These are phyloP conservation scores for Tolypocladium ovalisporum DNA, from an alignment of 2,329 filamentous ascomycete genomes.

Conservation along the genomic window DNA sequence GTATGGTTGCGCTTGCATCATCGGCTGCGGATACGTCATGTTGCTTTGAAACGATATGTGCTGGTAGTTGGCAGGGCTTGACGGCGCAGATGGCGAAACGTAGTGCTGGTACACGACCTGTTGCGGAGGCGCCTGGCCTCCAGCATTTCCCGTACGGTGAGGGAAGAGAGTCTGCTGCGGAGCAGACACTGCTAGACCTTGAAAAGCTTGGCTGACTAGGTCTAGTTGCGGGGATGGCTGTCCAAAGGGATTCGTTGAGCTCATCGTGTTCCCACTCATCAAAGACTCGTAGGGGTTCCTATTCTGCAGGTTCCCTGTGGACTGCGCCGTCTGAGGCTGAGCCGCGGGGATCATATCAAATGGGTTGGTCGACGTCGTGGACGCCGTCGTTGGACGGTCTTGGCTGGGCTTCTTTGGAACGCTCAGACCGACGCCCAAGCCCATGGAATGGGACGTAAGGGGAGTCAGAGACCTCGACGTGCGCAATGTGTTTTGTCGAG, in stretches of 20 bases:
- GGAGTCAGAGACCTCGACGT: conserved; percentile 44
- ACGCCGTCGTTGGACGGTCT: conserved; percentile 27
- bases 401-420: conserved; percentile 16
- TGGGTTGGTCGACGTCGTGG: conserved; percentile 50
- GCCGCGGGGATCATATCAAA: conserved; percentile 50
- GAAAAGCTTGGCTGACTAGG: conserved; percentile 57
- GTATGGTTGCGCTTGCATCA: conserved; percentile 21
- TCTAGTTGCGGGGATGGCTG: conserved; percentile 28
- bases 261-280: conserved; percentile 21
- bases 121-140: conserved; percentile 26
- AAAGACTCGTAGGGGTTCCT: conserved; percentile 41
- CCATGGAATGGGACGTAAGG: conserved; percentile 25
- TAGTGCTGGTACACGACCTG: conserved; percentile 32
- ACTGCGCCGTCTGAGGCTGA: conserved; percentile 53
- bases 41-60: conserved; percentile 28
- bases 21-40: conserved; percentile 30
- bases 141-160: conserved; percentile 58
- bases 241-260: conserved; percentile 60
- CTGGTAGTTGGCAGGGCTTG: conserved; percentile 28
- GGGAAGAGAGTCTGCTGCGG: conserved; percentile 55
- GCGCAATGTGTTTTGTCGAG: conserved; percentile 36
- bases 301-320: conserved; percentile 49
- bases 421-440: conserved; percentile 20
- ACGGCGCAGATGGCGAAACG: conserved; percentile 29
- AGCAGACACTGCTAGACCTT: conserved; percentile 58